Base-by-base conservation (phyloP, 805 yeast species). In the Pichia cabralensis region DNA sequence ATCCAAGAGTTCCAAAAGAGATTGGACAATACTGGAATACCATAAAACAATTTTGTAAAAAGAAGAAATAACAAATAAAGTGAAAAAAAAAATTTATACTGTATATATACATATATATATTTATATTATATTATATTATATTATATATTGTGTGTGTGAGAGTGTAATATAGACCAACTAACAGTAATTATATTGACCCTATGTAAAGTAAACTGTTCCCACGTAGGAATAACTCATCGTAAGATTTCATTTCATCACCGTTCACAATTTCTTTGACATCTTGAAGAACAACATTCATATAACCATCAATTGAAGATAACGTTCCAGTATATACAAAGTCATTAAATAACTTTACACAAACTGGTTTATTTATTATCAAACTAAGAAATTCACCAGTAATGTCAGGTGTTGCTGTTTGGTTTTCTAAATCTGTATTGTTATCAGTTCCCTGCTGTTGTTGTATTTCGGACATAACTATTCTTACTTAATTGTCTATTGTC, bases 261-360 rank as follows among this genome's bases (percentile, higher is more conserved):
- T 70, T 71, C 22, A 73, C 71, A 29, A 60, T 56, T 52, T 92
- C 98, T 30, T 73, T 66, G 4, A 94, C 75, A 41, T 76, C 69
- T 36, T 81, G 85, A 44, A 92, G 67, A 2, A 89, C 94, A 31
- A 92, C 80, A 60, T 92, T 92, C 96, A 92, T 86, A 63, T 78
- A 92, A 8, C 97, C 97, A 55, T 92, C 98, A 38, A 92, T 88
- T 26, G 96, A 83, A 47, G 83, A 35, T 11, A 47, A 50, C 45
- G 49, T 60, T 44, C 89, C 94, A 30, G 67, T 71, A 58, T 85
- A 92, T 40, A 83, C 83, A 41, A 88, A 76, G 11, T 96, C 97
- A 23, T 92, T 82, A 53, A 80, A 74, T 35, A 88, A 71, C 55
- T 82, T 85, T 20, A 92, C 96, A 26, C 78, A 62, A 16, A 92